Conservation (phyloP, 257 asterid genomes). For the Solanum tarijense region DNA sequence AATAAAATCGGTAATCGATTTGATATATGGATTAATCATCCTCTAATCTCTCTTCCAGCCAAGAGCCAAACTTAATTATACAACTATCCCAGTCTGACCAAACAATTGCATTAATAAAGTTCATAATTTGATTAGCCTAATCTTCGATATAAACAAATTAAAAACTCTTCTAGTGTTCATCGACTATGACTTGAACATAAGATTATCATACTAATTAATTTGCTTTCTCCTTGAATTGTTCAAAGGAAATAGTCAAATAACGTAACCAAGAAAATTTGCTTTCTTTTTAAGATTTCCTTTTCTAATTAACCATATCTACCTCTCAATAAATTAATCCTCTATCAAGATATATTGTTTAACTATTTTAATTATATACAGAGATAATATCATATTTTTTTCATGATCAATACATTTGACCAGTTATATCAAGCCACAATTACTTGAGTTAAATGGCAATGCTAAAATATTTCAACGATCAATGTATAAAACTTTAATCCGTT, state of each 20-base stretch:
- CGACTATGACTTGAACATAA: background rate
- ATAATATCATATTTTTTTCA: background rate
- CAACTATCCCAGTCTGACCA: background rate
- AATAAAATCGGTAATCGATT: background rate
- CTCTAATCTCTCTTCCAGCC: background rate
- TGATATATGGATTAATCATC: background rate
- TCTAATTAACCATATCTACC: background rate
- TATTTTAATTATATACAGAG: background rate
- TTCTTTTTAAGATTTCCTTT: background rate
- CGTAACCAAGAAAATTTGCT: background rate
- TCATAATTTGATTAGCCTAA: background rate
- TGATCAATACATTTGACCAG: background rate
- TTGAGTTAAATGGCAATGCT: background rate
- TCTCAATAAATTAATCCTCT: background rate
- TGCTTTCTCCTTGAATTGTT: background rate
- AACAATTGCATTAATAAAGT: background rate
- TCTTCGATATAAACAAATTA: background rate
- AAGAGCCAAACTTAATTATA: background rate
- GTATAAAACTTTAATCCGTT: background rate
- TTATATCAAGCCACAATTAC: background rate
- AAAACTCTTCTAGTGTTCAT: background rate
- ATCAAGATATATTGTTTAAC: background rate
- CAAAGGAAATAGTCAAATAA: background rate
- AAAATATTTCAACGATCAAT: background rate
- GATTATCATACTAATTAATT: background rate